Base-by-base conservation (phyloP, 2,329 filamentous ascomycete genomes). In the Chrysosporium queenslandicum region DNA sequence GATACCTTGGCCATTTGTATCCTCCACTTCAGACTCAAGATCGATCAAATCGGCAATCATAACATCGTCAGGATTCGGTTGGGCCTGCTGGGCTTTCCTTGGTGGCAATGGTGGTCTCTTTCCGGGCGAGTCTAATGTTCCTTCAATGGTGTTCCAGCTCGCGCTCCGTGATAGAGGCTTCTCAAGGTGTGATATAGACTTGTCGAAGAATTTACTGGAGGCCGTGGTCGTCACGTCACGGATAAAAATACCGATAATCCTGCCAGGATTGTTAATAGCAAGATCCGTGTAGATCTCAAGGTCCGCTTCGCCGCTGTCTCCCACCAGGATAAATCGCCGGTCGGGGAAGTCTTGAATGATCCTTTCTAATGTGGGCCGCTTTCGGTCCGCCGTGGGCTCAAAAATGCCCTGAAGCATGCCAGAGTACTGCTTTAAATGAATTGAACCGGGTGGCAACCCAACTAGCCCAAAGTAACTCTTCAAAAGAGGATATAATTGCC, bases 391-490 rank as follows among this genome's bases (percentile, higher is more conserved):
- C 0, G 96, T 92, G 8, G 92, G 92, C 68, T 98, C 92, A 61
- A 98, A 97, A 37, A 98, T 95, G 0, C 94, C 92, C 68, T 97
- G 91, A 12, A 98, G 75, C 87, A 97, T 96, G 45, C 94, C 92
- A 55, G 82, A 87, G 68, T 98, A 98, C 59, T 94, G 88, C 68
- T 98, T 98, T 59, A 98, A 69, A 65, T 98, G 94, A 59, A 97
- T 86, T 0, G 91, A 96, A 0, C 92, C 94, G 0, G 80, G 80
- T 0, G 92, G 92, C 1, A 98, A 72, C 1, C 86, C 86, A 5
- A 86, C 86, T 37, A 85, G 70, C 58, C 83, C 81, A 66, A 97
- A 94, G 66, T 86, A 98, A 50, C 80, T 87, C 4, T 87, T 85
- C 9, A 98, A 73, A 2, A 97, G 81, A 0, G 92, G 92, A 61